Conservation (phyloP, 1,284 basidiomycete genomes). For the Pseudozyma hubeiensis region DNA sequence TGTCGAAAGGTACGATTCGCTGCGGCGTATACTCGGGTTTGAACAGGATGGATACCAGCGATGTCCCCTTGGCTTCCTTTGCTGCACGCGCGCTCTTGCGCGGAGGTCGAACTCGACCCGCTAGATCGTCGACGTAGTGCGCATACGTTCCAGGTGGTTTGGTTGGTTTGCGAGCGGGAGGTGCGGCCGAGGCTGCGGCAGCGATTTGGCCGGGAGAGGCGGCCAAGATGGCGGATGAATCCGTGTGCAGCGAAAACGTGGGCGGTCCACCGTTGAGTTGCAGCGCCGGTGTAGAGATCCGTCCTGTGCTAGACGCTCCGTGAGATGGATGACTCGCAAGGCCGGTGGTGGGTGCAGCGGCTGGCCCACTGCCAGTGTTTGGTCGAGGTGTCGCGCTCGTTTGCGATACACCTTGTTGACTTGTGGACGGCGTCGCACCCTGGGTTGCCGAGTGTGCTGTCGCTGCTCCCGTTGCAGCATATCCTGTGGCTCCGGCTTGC, state of each 20-base stretch:
- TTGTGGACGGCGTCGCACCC: conserved; percentile 14
- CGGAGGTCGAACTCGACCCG: conserved; percentile 40
- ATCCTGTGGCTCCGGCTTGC: not conserved
- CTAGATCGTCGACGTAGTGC: conserved; percentile 48
- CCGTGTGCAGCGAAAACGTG: conserved; percentile 33
- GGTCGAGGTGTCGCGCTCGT: conserved; percentile 18
- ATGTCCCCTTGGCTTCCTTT: conserved; percentile 18
- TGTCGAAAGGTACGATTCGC: conserved; percentile 45
- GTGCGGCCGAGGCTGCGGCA: conserved; percentile 27
- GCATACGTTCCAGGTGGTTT: conserved; percentile 50
- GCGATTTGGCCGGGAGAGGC: conserved; percentile 38
- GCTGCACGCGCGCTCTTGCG: conserved; percentile 29
- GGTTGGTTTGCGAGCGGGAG: conserved; percentile 29
- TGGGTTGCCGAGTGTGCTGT: not conserved
- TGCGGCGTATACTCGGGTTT: conserved; percentile 54
- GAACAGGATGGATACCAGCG: conserved; percentile 39
- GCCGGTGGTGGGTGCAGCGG: conserved; percentile 5
- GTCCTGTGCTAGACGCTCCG: conserved; percentile 25
- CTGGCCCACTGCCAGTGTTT: conserved; percentile 8
- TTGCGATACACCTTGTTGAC: not conserved
- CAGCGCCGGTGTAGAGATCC: conserved; percentile 38
- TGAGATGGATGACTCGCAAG: conserved; percentile 19
- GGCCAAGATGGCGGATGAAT: conserved; percentile 42
- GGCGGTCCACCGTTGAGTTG: conserved; percentile 41
- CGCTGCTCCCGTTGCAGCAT: not conserved